Evolutionary conservation across 495 filamentous ascomycete species (phyloP), one percentile per base, ranked within the genome.

Genomic region (Penicillium samsonianum): DNA sequence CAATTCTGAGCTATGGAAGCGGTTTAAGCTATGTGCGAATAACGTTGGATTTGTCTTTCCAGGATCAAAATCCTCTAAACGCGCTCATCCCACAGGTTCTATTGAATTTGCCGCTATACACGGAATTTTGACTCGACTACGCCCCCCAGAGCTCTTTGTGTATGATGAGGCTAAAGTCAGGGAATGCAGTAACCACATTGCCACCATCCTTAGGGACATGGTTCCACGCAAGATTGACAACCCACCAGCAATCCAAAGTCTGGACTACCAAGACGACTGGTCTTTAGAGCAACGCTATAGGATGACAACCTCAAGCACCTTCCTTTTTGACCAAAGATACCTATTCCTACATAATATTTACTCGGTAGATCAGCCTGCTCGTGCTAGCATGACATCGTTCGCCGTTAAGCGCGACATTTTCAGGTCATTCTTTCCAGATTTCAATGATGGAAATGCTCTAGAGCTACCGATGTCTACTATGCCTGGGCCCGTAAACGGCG

Each of bases 281-380:
- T 50, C 2, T 61, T 46, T 60, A 8, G 41, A 43, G 16, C 16
- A 51, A 22, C 60, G 62, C 23, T 70, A 51, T 62, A 55, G 65
- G 1, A 64, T 64, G 43, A 57, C 62, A 42, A 50, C 42, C 19
- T 37, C 45, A 14, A 33, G 41, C 22, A 44, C 43, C 25, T 62
- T 59, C 51, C 45, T 58, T 42, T 45, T 31, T 11, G 63, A 70
- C 20, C 38, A 60, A 35, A 51, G 55, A 17, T 63, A 60, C 33
- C 41, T 67, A 16, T 70, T 70, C 41, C 55, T 70, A 28, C 11
- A 61, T 8, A 42, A 64, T 49, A 59, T 68, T 6, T 70, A 68
- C 37, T 60, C 22, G 6, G n/a, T 44, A 25, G 46, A 58, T 26
- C 37, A 64, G 22, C 12, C 25, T 42, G 35, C 54, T 41, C 38